A percentile compares a stretch with the other conserved stretches of the same genome.
Evolutionary conservation across 345 rosid genomes (phyloP).

Genomic region (Schrenkiella parvula): DNA sequence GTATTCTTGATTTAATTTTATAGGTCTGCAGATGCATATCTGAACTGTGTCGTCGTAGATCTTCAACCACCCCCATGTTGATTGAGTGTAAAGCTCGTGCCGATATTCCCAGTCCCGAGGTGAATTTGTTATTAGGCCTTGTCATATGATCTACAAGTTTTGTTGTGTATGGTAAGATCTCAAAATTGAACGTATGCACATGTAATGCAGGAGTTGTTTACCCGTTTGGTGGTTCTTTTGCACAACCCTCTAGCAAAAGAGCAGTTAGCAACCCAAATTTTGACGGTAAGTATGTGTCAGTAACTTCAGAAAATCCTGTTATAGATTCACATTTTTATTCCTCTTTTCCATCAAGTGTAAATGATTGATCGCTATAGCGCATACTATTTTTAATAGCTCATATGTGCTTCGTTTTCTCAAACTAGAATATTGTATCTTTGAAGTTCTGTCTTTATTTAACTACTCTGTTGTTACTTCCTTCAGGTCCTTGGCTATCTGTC

Average conservation of each 20-base stretch:
- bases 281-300: conserved; percentile 55
- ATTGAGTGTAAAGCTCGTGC: conserved; percentile 74
- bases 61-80: conserved; percentile 54
- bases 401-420: neutral
- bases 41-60: conserved; percentile 71
- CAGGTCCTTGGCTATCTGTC: conserved; percentile 92
- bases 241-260: conserved; percentile 91
- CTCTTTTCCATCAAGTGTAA: neutral
- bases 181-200: conserved; percentile 1
- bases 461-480: conserved; percentile 25
- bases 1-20: conserved; percentile 21
- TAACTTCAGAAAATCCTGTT: conserved; percentile 5
- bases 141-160: conserved; percentile 15
- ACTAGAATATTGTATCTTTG: conserved; percentile 1
- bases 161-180: conserved; percentile 8
- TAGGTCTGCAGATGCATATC: conserved; percentile 98
- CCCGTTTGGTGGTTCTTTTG: conserved; percentile 90
- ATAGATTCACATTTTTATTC: neutral
- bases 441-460: conserved; percentile 1
- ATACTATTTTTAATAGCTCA: conserved; percentile 1
- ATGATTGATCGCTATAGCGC: conserved; percentile 1
- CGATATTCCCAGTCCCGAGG: conserved; percentile 93
- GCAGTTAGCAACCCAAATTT: conserved; percentile 83
- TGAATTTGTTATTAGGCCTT: conserved; percentile 22
- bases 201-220: conserved; percentile 74